Evolutionary conservation across 2,329 filamentous ascomycete genomes (phyloP).

Genomic region (Parascedosporium putredinis): DNA sequence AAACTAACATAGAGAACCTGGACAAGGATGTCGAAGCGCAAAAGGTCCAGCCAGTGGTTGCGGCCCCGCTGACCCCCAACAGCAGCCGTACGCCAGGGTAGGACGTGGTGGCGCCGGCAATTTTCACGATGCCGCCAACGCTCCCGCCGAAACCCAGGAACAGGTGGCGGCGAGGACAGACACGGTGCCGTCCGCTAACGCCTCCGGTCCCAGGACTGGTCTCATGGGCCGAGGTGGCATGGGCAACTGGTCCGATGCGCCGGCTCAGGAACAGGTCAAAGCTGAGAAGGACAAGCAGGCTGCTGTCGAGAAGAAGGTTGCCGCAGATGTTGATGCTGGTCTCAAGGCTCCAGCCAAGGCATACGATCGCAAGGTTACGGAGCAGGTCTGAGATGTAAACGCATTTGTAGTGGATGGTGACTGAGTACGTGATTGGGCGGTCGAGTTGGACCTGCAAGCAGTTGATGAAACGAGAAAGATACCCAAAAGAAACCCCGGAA

Average conservation of each 20-base stretch:
- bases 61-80: conserved; percentile 17
- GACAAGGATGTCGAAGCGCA: conserved; percentile 1
- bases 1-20: too few relatives aligned
- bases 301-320: conserved; percentile 25
- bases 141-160: conserved; percentile 19
- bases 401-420: neutral
- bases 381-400: neutral
- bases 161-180: conserved; percentile 23
- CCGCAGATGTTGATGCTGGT: conserved; percentile 30
- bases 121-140: conserved; percentile 31
- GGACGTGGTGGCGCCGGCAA: conserved; percentile 56
- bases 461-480: neutral
- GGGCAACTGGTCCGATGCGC: conserved; percentile 33
- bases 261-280: conserved; percentile 7
- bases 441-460: neutral
- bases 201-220: conserved; percentile 12
- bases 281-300: conserved; percentile 19
- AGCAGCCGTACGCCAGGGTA: conserved; percentile 27
- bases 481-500: neutral
- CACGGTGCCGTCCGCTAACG: conserved; percentile 23
- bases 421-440: neutral
- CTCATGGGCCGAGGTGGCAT: conserved; percentile 37
- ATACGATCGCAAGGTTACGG: conserved; percentile 15
- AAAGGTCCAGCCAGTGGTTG: conserved; percentile 14
- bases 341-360: conserved; percentile 27